Percentiles rank a stretch among this genome's conserved stretches.
phyloP scores from a whole-genome alignment of 169 alveolate species.

The Plasmodium inui region DNA sequence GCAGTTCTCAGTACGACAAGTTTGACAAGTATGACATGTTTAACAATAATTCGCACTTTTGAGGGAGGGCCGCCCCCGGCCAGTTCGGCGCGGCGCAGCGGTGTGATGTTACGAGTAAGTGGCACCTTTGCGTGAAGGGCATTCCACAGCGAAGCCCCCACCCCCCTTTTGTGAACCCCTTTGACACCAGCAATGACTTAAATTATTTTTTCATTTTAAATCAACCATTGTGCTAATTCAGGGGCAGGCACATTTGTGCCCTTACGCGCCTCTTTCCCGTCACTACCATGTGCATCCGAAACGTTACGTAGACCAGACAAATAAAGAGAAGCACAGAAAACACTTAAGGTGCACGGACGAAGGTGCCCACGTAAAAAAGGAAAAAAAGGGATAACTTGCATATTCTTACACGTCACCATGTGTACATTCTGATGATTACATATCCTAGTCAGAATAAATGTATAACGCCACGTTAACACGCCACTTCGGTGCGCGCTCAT shows the following conservation, averaged over 20 bases:
- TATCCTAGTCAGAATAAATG: background rate
- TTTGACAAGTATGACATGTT: constrained; percentile 77
- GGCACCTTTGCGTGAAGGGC: too few species aligned
- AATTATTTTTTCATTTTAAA: background rate
- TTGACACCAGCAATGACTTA: background rate
- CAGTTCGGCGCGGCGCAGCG: background rate
- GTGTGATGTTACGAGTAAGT: background rate
- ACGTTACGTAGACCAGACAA: background rate
- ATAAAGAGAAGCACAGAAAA: background rate
- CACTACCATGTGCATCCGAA: background rate
- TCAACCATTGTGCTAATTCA: background rate
- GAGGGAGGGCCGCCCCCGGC: background rate
- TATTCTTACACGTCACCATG: background rate
- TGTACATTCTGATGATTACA: background rate
- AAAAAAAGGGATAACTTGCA: background rate
- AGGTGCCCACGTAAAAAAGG: background rate
- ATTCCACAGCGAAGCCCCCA: too few species aligned
- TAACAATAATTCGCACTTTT: constrained; percentile 39
- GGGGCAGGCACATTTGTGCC: background rate
- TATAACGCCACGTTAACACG: background rate
- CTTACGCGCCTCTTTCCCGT: background rate
- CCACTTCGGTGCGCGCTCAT: background rate
- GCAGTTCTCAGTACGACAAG: constrained; percentile 49
- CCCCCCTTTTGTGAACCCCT: background rate
- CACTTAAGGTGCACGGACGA: background rate